These are phyloP conservation scores for Yamadazyma buinensis DNA, from an alignment of 1,139 yeast species.

Conservation along the genomic window DNA sequence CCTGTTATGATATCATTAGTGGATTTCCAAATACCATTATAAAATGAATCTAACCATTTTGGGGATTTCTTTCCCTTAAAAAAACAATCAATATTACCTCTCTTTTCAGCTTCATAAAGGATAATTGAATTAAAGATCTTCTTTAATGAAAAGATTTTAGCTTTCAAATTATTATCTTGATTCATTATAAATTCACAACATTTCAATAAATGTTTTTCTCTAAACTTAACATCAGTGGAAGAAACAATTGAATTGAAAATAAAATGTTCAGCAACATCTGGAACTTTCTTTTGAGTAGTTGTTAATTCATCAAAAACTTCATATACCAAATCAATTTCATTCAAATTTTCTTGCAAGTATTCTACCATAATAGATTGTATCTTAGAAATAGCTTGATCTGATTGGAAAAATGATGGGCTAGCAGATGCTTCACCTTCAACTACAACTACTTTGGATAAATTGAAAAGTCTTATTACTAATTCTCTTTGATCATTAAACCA, in stretches of 20 bases:
- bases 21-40: conserved; percentile 70
- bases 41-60: conserved; percentile 62
- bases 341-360: conserved; percentile 36
- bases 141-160: conserved; percentile 63
- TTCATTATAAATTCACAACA: conserved; percentile 48
- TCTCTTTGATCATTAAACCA: conserved; percentile 63
- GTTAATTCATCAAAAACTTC: conserved; percentile 48
- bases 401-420: conserved; percentile 65
- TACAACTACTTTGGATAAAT: conserved; percentile 42
- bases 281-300: conserved; percentile 43
- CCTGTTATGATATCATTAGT: conserved; percentile 50
- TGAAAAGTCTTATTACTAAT: conserved; percentile 43
- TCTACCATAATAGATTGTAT: conserved; percentile 55
- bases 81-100: conserved; percentile 49
- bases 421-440: conserved; percentile 40
- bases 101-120: conserved; percentile 54
- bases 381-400: conserved; percentile 66
- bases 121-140: conserved; percentile 65
- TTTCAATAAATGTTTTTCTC: conserved; percentile 50
- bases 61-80: conserved; percentile 35
- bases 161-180: conserved; percentile 38
- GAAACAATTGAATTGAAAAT: conserved; percentile 56
- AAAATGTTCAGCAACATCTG: conserved; percentile 51
- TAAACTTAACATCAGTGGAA: conserved; percentile 41
- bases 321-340: conserved; percentile 37